These are phyloP conservation scores for Vaccinium myrtillus DNA, from an alignment of 148 eudicot genomes.

Conservation along the genomic window DNA sequence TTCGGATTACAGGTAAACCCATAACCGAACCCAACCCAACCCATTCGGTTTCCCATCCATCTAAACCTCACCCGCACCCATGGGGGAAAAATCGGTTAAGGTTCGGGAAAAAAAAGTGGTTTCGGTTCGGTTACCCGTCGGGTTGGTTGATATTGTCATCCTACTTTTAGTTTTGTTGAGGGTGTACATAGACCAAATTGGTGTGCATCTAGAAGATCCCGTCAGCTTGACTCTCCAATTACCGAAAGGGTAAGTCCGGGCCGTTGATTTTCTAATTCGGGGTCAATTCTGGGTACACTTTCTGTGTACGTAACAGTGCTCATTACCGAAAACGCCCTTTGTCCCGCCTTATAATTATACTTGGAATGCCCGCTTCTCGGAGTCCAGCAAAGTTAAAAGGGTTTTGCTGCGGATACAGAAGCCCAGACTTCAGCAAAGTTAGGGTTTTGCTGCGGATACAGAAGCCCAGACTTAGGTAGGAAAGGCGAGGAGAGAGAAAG, in stretches of 20 bases:
- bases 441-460: slow-evolving; percentile 8
- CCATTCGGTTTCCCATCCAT: no score
- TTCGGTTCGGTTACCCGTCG: no score
- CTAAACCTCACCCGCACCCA: no score
- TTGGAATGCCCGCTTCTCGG: not conserved
- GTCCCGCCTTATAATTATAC: slow-evolving; percentile 5
- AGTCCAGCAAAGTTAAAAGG: slow-evolving; percentile 6
- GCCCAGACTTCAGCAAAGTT: not conserved
- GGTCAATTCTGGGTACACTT: no score
- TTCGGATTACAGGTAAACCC: no score
- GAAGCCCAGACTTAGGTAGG: not conserved
- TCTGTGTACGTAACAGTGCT: no score
- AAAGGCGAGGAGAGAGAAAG: not conserved
- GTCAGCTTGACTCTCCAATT: not conserved
- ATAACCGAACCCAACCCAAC: no score
- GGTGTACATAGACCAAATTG: not conserved
- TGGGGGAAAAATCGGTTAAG: no score
- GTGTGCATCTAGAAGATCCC: not conserved
- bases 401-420: not conserved
- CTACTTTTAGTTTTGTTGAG: not conserved
- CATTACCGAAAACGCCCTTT: not conserved
- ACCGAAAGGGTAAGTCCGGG: no score
- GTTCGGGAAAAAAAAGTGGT: no score
- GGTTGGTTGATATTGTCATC: no score
- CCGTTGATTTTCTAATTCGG: no score